Evolutionary conservation across 129 eudicot genomes (phyloP).

Genomic region (Escallonia herrerae): DNA sequence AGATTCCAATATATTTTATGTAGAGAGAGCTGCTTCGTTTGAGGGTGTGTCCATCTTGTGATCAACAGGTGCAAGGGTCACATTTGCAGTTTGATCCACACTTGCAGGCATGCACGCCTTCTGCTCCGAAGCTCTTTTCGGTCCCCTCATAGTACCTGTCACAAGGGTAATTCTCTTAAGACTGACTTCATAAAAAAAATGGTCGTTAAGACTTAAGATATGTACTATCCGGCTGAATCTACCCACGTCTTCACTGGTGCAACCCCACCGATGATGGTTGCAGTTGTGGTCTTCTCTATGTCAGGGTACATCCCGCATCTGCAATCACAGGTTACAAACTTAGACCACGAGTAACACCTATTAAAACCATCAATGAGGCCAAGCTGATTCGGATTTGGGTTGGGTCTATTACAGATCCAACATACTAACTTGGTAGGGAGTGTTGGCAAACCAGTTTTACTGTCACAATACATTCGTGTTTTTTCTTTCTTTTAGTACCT

Average conservation of each 20-base stretch:
- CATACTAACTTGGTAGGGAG: no score
- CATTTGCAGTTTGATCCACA: slow-evolving; percentile 23
- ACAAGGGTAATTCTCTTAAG: not conserved
- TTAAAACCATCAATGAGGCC: no score
- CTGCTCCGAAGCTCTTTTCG: slow-evolving; percentile 13
- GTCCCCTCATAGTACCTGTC: slow-evolving; percentile 8
- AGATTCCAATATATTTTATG: not conserved
- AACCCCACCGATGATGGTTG: slow-evolving; percentile 45
- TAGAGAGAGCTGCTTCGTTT: not conserved
- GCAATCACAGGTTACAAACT: slow-evolving; percentile 4
- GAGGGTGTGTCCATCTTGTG: not conserved
- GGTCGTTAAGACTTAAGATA: not conserved
- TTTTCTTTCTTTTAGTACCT: no score
- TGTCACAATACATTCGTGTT: no score
- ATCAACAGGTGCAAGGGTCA: slow-evolving; percentile 22
- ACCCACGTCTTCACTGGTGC: slow-evolving; percentile 51
- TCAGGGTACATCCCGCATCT: slow-evolving; percentile 74
- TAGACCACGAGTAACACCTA: not conserved
- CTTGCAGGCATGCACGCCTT: slow-evolving; percentile 14
- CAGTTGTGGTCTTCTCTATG: slow-evolving; percentile 35
- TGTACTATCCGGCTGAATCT: not conserved
- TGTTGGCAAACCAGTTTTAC: no score
- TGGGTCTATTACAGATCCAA: no score
- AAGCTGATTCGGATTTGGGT: no score
- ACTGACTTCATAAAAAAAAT: not conserved